phyloP scores from a whole-genome alignment of 306 rosid species.

The Sicyos baderoa region DNA sequence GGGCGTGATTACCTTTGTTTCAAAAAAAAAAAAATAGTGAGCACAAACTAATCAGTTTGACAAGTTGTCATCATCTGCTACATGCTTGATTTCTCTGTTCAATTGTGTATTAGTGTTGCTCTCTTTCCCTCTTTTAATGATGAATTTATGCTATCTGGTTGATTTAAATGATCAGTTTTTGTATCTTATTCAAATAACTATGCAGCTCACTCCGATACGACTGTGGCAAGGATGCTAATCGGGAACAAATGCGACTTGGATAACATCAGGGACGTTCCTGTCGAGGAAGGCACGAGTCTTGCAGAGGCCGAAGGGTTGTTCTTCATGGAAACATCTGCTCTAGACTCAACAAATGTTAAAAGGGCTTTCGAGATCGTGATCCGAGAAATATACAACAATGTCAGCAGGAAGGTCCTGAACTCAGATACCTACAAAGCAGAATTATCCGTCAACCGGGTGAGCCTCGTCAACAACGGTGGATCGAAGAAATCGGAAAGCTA shows the following conservation, averaged over 20 bases:
- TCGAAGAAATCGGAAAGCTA: constrained; percentile 46
- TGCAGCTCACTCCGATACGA: constrained; percentile 92
- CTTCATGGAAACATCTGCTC: constrained; percentile 95
- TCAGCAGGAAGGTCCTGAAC: constrained; percentile 84
- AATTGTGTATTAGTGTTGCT: background rate
- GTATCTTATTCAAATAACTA: constrained; percentile 19
- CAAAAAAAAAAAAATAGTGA: too few species aligned
- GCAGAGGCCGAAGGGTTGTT: constrained; percentile 88
- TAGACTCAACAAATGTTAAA: constrained; percentile 74
- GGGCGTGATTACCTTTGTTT: too few species aligned
- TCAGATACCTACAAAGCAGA: constrained; percentile 91
- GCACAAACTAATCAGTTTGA: too few species aligned
- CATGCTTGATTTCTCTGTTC: background rate
- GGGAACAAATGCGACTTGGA: constrained; percentile 88
- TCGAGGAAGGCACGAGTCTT: constrained; percentile 81
- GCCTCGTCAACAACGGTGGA: constrained; percentile 54
- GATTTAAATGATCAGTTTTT: background rate
- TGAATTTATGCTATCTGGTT: background rate
- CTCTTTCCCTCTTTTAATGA: background rate
- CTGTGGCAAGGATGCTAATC: constrained; percentile 82
- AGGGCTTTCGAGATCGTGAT: constrained; percentile 83
- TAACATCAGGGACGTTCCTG: constrained; percentile 61
- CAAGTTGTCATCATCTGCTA: background rate
- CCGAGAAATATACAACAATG: constrained; percentile 76
- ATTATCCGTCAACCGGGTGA: constrained; percentile 76